Percentiles rank a stretch among this genome's conserved stretches.
phyloP scores from a whole-genome alignment of 192 early-diverging fungal species.

The Entomortierella beljakovae region DNA sequence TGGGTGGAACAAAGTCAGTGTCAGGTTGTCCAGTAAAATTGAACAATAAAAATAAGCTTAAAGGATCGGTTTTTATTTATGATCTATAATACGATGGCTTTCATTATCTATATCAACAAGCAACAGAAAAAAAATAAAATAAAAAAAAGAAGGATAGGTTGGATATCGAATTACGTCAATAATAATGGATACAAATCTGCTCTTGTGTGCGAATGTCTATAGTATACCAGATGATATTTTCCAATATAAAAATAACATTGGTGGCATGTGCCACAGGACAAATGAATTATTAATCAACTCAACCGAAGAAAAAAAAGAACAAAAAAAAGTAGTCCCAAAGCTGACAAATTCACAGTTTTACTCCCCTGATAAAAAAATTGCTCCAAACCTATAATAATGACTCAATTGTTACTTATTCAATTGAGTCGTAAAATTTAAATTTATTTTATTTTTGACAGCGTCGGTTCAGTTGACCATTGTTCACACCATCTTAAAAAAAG shows the following conservation, averaged over 20 bases:
- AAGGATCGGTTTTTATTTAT: no score
- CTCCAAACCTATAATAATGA: no score
- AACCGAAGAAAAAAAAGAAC: neutral
- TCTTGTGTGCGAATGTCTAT: no score
- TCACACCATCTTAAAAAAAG: neutral
- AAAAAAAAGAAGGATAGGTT: neutral
- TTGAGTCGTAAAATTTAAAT: neutral
- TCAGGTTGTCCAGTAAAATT: no score
- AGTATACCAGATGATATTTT: no score
- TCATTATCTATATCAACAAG: no score
- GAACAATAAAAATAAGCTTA: no score
- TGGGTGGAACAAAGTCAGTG: no score
- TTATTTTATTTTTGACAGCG: neutral
- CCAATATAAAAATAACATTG: no score
- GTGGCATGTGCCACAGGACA: neutral
- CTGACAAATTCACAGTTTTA: slow-evolving; percentile 19
- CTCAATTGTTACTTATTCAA: neutral
- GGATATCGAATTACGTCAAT: neutral
- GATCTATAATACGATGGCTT: no score
- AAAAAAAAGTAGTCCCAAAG: slow-evolving; percentile 2
- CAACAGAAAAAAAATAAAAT: no score
- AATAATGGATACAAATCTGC: neutral
- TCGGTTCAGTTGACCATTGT: neutral
- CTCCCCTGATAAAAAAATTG: no score
- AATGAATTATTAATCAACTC: slow-evolving; percentile 1